Evolutionary conservation across 73 alveolate species (phyloP).

Genomic region (Paramecium sonneborni): DNA sequence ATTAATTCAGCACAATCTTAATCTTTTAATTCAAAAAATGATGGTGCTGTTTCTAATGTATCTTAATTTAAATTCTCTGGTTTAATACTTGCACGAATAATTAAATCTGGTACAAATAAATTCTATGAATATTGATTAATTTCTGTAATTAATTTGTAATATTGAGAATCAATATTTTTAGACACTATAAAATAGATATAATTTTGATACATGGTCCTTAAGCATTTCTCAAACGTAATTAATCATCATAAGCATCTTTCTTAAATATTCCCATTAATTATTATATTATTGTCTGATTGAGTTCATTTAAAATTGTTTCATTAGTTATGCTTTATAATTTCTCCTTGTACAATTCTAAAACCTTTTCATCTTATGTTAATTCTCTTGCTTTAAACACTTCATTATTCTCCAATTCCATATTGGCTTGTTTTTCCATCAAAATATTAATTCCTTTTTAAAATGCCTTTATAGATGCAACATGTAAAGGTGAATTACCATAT

Average conservation of each 20-base stretch:
- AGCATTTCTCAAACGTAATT: background rate
- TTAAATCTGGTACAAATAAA: conserved; percentile 63
- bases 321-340: background rate
- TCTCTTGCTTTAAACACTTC: conserved; percentile 43
- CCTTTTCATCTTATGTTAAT: background rate
- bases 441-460: background rate
- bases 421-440: background rate
- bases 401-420: conserved; percentile 18
- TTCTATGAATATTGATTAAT: background rate
- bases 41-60: background rate
- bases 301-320: background rate
- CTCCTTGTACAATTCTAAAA: background rate
- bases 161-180: background rate
- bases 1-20: background rate
- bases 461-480: conserved; percentile 43
- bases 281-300: background rate
- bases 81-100: background rate
- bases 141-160: background rate
- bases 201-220: background rate
- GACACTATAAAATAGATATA: background rate
- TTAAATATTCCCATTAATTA: background rate
- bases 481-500: conserved; percentile 30
- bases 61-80: background rate
- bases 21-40: background rate
- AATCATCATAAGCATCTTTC: background rate